Conservation (phyloP, 1,284 basidiomycete genomes). For the Trametes hirsuta region DNA sequence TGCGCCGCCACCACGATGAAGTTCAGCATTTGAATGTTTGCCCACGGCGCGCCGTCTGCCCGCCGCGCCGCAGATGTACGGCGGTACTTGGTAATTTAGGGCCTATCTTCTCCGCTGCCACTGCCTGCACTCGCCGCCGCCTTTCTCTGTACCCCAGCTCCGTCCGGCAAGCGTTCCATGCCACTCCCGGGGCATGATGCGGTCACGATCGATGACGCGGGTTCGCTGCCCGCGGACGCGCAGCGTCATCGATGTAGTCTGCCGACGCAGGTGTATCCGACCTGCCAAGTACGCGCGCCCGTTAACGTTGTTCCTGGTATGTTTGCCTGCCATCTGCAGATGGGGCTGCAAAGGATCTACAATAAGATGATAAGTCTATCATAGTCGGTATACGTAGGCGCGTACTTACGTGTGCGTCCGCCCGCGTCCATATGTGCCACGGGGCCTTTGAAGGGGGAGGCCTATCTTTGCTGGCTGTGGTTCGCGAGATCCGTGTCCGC, state of each 20-base stretch:
- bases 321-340: background rate
- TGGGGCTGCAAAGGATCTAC: background rate
- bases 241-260: background rate
- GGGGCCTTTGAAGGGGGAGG: background rate
- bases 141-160: background rate
- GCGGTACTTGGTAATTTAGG: no score
- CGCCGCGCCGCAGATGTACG: no score
- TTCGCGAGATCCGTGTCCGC: slow-evolving; percentile 8
- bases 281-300: background rate
- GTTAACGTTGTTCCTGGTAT: background rate
- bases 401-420: background rate
- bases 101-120: no score
- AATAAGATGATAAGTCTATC: no score
- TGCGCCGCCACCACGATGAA: no score
- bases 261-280: background rate
- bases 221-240: background rate
- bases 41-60: no score
- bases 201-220: background rate
- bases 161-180: background rate
- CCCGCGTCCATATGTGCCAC: background rate
- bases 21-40: no score
- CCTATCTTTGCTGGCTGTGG: background rate
- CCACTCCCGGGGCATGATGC: background rate
- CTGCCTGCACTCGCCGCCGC: background rate
- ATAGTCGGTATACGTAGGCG: no score